These are phyloP conservation scores for Tolypocladium pustulatum DNA, from an alignment of 2,329 filamentous ascomycete genomes.

Conservation along the genomic window DNA sequence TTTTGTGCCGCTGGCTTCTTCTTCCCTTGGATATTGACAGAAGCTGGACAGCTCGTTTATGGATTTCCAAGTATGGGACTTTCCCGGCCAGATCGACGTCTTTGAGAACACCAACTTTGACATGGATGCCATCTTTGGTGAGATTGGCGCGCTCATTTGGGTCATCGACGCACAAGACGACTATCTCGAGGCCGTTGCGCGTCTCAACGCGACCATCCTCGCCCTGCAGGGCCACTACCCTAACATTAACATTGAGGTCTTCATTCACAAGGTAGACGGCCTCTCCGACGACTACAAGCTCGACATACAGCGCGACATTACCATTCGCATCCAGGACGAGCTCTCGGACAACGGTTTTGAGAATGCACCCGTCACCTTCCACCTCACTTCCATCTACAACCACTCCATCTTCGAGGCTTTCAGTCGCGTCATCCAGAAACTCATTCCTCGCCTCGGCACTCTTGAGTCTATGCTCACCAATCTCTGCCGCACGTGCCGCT, in stretches of 20 bases:
- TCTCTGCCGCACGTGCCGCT: constrained; percentile 83
- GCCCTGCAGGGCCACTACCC: constrained; percentile 83
- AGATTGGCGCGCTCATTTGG: constrained; percentile 92
- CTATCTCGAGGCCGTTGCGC: constrained; percentile 81
- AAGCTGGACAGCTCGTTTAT: constrained; percentile 69
- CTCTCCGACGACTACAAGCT: constrained; percentile 92
- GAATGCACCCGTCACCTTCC: constrained; percentile 87
- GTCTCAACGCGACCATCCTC: constrained; percentile 80
- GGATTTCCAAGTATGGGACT: constrained; percentile 98
- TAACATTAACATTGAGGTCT: constrained; percentile 93
- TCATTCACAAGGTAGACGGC: constrained; percentile 99
- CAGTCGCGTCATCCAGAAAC: constrained; percentile 94
- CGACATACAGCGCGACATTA: constrained; percentile 93
- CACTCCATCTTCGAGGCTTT: constrained; percentile 98
- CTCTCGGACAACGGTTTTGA: constrained; percentile 88
- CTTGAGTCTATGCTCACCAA: constrained; percentile 92
- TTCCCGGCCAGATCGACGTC: constrained; percentile 83
- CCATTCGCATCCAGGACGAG: constrained; percentile 92
- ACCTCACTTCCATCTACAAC: constrained; percentile 96
- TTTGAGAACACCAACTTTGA: constrained; percentile 86
- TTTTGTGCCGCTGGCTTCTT: not conserved
- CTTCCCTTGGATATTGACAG: constrained; percentile 9
- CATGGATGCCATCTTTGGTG: constrained; percentile 86
- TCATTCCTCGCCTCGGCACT: constrained; percentile 86
- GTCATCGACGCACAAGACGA: constrained; percentile 98